Percentiles rank a stretch among this genome's conserved stretches.
Conservation (phyloP, 306 rosid species). For the Lablab purpureus region DNA sequence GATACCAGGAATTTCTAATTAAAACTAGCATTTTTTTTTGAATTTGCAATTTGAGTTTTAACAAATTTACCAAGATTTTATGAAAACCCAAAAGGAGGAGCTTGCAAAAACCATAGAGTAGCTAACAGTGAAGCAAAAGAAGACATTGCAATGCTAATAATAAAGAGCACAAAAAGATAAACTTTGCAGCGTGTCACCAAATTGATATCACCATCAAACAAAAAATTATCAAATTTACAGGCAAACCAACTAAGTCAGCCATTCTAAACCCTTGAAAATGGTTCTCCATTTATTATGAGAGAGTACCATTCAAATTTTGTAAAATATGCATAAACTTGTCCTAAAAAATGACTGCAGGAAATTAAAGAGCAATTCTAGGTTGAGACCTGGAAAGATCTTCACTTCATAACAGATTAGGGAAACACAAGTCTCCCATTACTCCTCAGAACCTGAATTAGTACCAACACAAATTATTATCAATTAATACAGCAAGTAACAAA, state of each 20-base stretch:
- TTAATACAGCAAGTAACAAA: too few relatives aligned
- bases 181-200: neutral
- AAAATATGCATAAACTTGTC: constrained; percentile 6
- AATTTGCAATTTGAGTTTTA: neutral
- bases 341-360: neutral
- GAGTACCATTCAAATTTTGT: neutral
- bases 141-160: neutral
- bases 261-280: constrained; percentile 12
- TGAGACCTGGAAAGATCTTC: neutral
- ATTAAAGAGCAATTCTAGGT: neutral
- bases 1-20: neutral
- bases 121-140: neutral
- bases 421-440: constrained; percentile 11
- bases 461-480: neutral
- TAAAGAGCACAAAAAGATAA: neutral
- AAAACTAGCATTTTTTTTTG: neutral
- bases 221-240: neutral
- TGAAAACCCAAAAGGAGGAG: neutral
- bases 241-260: neutral
- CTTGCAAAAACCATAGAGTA: neutral
- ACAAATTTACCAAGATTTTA: neutral
- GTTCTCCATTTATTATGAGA: constrained; percentile 17
- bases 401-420: neutral
- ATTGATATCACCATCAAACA: neutral
- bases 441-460: constrained; percentile 26